Percentiles rank a stretch among this genome's conserved stretches.
Evolutionary conservation across 129 eudicot genomes (phyloP).

Genomic region (Artemisia tridentata): DNA sequence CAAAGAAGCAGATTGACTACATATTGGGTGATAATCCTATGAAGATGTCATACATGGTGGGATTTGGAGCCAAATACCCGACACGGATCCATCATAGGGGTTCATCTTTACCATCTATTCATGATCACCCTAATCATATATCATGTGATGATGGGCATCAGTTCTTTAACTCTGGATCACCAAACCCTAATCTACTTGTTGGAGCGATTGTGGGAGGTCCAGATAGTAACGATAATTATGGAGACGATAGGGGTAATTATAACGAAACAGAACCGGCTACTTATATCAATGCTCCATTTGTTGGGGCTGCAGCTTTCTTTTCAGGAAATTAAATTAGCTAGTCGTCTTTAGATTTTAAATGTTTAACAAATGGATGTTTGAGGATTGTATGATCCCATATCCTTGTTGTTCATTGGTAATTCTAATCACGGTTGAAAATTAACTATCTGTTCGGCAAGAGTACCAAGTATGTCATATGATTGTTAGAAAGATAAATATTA

Average conservation of each 20-base stretch:
- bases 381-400: conserved; percentile 39
- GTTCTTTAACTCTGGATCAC: conserved; percentile 46
- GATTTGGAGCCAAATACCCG: conserved; percentile 76
- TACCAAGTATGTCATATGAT: no score
- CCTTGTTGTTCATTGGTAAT: neutral
- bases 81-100: conserved; percentile 76
- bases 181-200: conserved; percentile 65
- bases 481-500: no score
- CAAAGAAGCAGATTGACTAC: conserved; percentile 80
- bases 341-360: neutral
- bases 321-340: conserved; percentile 29
- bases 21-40: conserved; percentile 74
- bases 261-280: conserved; percentile 92
- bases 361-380: conserved; percentile 22
- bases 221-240: conserved; percentile 52
- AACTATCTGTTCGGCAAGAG: no score
- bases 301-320: conserved; percentile 79
- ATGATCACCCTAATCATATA: conserved; percentile 55
- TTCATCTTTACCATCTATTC: conserved; percentile 73
- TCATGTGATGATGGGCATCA: conserved; percentile 67
- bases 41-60: conserved; percentile 88
- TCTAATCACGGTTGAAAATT: neutral
- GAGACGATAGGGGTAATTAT: conserved; percentile 74
- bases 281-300: conserved; percentile 87
- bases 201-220: conserved; percentile 96